Evolutionary conservation across 257 asterid species (phyloP), one percentile per base, ranked within the genome.

Genomic region (Penstemon newberryi): DNA sequence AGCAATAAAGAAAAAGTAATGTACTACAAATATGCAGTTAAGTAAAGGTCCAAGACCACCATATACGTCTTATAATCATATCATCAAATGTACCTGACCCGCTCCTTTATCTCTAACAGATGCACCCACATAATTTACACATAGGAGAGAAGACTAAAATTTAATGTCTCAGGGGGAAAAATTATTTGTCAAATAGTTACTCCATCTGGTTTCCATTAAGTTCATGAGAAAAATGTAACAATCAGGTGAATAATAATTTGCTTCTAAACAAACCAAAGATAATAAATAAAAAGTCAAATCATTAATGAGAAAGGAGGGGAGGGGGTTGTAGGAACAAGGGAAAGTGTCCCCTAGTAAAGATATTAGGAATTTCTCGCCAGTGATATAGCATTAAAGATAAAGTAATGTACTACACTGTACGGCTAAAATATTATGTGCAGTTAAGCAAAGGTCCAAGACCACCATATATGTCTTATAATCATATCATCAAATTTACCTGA

Each of bases 71-170:
- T 53, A 60, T 43, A 40, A 56, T 13, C 33, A 25, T 25, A 25
- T 25, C 33, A 25, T 25, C 57, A 67, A 60, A 61, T 37, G 11
- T 44, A 37, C 10, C 56, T 68, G 12, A 18, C 37, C 42, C 40
- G 56, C 51, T 42, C 43, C 43, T 13, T 56, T 63, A 68, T 42
- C 40, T 38, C 19, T 56, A 64, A 38, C 37, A 13, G 13, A 60
- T 13, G 50, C 58, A 66, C 44, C 54, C 73, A 70, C 66, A 67
- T 39, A 42, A 52, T 12, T 46, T 7, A 9, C 60, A 12, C 54
- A 64, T 0, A 66, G 56, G 72, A 42, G 44, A 69, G 65, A 78
- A 43, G 15, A 49, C 63, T 65, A 70, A 70, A 60, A 25, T 25
- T 64, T 46, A 33, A 60, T 51, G 37, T 56, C 11, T 49, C 54